Evolutionary conservation across 345 rosid genomes (phyloP), one percentile per base, ranked within the genome.

Genomic region (Psidium guajava): DNA sequence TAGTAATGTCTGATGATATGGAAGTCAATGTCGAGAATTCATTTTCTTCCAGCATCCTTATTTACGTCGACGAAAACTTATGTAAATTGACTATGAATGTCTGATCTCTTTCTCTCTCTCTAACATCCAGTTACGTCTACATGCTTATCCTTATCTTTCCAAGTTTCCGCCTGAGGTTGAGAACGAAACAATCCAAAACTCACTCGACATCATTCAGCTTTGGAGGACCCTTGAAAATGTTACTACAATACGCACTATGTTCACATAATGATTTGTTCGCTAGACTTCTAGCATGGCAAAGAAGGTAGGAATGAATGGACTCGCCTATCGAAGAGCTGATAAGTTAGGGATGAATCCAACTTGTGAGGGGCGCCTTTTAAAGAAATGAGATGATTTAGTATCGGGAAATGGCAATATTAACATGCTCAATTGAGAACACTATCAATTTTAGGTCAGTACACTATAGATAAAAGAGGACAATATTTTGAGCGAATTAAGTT

Each of bases 321-420:
- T 59, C 69, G 0, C 36, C 16, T 14, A 11, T 3, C 2, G 0
- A n/a, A 7, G 36, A 27, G 3, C 8, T 13, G 32, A 47, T 6
- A 1, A 47, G 10, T 47, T 1, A 44, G 4, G 47, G 47, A 44
- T 44, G 47, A 47, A 47, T 47, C 49, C 8, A 47, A 47, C 49
- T 47, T 47, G 49, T 2, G 49, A 47, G 12, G 69, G n/a, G 7
- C 1, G 0, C 1, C 16, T n/a, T n/a, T 58, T 0, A 16, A 5
- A 59, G 7, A 6, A n/a, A 27, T n/a, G 69, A 59, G n/a, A 59
- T 1, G 1, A 27, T 59, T 27, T 27, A 5, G 8, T 6, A 27
- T 59, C 2, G n/a, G 32, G 4, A 5, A 25, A 2, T 13, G 2
- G 4, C 5, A 59, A 59, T 14, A 27, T 27, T 13, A 27, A 13